phyloP scores from a whole-genome alignment of 495 filamentous ascomycete species.

The Evernia prunastri region DNA sequence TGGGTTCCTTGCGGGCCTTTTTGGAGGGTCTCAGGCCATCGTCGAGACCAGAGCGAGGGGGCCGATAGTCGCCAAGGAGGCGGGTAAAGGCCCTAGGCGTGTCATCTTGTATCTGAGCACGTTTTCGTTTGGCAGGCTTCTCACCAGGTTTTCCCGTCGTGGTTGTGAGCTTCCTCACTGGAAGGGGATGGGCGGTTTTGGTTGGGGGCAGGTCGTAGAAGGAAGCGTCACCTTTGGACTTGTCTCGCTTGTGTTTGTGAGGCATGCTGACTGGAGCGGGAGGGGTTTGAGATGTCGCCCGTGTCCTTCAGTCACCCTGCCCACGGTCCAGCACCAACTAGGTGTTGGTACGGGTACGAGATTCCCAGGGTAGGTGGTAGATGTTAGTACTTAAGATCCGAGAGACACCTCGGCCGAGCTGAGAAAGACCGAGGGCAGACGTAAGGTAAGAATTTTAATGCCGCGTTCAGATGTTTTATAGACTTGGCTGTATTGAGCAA shows the following conservation, averaged over 20 bases:
- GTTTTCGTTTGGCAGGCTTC: slow-evolving; percentile 43
- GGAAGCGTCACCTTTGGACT: slow-evolving; percentile 28
- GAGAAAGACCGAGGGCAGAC: no score
- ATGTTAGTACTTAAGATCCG: no score
- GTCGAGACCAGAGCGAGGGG: slow-evolving; percentile 57
- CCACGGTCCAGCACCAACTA: no score
- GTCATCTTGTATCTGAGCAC: slow-evolving; percentile 57
- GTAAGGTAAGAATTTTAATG: no score
- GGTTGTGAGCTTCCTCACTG: slow-evolving; percentile 36
- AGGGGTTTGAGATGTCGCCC: not conserved
- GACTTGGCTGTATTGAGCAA: no score
- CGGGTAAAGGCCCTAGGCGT: slow-evolving; percentile 80
- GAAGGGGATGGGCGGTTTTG: slow-evolving; percentile 61
- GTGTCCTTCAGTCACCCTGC: no score
- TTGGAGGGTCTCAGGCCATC: slow-evolving; percentile 43
- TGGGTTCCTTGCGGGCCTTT: slow-evolving; percentile 24
- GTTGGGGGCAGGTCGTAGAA: slow-evolving; percentile 73
- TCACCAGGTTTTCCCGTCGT: slow-evolving; percentile 33
- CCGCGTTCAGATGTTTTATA: no score
- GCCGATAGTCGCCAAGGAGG: slow-evolving; percentile 61
- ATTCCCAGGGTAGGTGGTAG: no score
- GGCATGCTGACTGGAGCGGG: slow-evolving; percentile 49
- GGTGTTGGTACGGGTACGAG: no score
- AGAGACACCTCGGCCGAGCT: no score
- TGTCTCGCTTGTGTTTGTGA: slow-evolving; percentile 72